Percentiles rank a stretch among this genome's conserved stretches.
Conservation (phyloP, 2,329 filamentous ascomycete species). For the Coniochaeta ligniaria region DNA sequence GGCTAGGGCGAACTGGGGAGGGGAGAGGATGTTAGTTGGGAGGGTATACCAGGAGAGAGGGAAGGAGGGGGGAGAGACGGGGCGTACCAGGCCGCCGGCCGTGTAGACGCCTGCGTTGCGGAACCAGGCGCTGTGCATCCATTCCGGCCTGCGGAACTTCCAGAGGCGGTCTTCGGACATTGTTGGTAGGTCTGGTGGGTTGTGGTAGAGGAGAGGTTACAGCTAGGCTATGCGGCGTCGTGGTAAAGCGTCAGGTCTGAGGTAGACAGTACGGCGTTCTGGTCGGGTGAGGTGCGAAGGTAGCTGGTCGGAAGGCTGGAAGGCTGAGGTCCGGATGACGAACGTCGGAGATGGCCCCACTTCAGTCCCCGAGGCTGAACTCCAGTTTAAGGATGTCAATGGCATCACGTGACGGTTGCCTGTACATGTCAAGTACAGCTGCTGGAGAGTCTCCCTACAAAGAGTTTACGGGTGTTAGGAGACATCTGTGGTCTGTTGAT, state of each 20-base stretch:
- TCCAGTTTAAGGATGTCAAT: neutral
- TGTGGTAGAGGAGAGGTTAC: neutral
- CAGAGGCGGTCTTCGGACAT: conserved; percentile 62
- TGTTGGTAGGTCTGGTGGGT: conserved; percentile 7
- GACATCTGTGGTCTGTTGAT: too few relatives aligned
- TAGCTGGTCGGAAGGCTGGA: neutral
- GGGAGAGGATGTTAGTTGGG: neutral
- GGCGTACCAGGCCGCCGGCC: conserved; percentile 54
- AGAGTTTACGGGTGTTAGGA: too few relatives aligned
- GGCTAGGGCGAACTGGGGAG: conserved; percentile 55
- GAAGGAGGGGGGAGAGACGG: neutral
- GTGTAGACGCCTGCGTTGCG: conserved; percentile 58
- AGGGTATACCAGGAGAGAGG: neutral
- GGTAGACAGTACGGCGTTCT: neutral
- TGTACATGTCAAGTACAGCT: too few relatives aligned
- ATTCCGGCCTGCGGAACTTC: conserved; percentile 60
- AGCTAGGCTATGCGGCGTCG: too few relatives aligned
- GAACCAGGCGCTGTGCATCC: conserved; percentile 57
- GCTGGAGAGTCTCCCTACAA: too few relatives aligned
- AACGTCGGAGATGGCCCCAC: neutral
- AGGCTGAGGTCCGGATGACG: neutral
- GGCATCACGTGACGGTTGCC: neutral
- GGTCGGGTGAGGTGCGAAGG: neutral
- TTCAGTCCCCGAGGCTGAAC: neutral
- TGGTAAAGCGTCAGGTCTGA: too few relatives aligned